Evolutionary conservation across 345 rosid genomes (phyloP).

Genomic region (Iberis pinnata): DNA sequence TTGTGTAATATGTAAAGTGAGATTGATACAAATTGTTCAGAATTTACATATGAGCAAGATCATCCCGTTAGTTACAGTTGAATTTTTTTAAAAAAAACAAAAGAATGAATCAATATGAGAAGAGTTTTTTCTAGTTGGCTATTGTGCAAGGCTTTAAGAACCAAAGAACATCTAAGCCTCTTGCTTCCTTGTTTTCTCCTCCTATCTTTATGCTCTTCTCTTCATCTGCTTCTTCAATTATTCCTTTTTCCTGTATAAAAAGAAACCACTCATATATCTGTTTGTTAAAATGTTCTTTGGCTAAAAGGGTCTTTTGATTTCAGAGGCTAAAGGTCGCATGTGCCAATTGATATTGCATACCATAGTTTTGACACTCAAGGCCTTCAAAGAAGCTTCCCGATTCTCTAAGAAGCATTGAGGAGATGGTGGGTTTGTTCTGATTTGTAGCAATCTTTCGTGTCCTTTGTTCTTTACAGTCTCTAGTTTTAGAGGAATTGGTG

Average conservation of each 20-base stretch:
- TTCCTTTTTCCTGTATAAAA: conserved; percentile 43
- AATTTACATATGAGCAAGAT: conserved; percentile 23
- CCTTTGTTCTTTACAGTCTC: conserved; percentile 55
- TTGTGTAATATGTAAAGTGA: conserved; percentile 4
- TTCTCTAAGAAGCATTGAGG: conserved; percentile 92
- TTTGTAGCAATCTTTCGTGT: conserved; percentile 49
- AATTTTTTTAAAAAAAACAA: not conserved
- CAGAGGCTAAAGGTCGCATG: not conserved
- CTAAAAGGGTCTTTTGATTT: not conserved
- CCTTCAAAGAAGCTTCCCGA: conserved; percentile 25
- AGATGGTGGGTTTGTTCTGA: conserved; percentile 90
- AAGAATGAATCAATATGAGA: conserved; percentile 19
- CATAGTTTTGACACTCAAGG: conserved; percentile 47
- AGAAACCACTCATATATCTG: not conserved
- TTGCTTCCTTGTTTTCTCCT: conserved; percentile 41
- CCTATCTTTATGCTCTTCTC: conserved; percentile 40
- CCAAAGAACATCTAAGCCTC: conserved; percentile 71
- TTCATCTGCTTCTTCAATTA: conserved; percentile 47
- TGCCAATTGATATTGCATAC: conserved; percentile 35
- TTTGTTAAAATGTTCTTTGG: not conserved
- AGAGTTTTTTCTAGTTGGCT: conserved; percentile 9
- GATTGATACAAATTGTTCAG: conserved; percentile 11
- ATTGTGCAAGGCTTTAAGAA: conserved; percentile 89
- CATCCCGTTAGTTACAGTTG: conserved; percentile 24
- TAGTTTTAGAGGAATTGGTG: conserved; percentile 40